Conservation (phyloP, 192 early-diverging fungal species). For the Irineochytrium annulatum region DNA sequence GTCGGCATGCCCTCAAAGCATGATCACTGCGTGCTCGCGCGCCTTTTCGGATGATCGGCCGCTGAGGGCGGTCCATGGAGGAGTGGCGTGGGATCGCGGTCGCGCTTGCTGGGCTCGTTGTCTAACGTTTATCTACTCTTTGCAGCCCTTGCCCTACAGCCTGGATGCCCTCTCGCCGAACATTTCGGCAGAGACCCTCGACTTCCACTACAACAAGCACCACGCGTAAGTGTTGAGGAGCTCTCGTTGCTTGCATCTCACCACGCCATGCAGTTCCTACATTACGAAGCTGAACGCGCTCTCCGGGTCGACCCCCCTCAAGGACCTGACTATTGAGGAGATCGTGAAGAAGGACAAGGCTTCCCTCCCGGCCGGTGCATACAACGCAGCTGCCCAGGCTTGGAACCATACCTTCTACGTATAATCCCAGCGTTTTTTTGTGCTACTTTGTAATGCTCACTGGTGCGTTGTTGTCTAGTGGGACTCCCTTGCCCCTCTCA, state of each 20-base stretch:
- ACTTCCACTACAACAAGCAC: conserved; percentile 28
- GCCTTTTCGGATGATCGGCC: too few relatives aligned
- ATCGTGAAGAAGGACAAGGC: conserved; percentile 4
- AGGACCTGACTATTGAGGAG: conserved; percentile 1
- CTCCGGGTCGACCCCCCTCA: neutral
- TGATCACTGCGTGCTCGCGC: too few relatives aligned
- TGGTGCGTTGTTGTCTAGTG: neutral
- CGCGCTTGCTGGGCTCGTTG: too few relatives aligned
- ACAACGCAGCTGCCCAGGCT: conserved; percentile 48
- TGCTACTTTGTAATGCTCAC: neutral
- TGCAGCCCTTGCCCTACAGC: conserved; percentile 24
- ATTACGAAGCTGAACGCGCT: conserved; percentile 19
- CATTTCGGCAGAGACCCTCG: conserved; percentile 25
- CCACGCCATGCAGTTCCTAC: too few relatives aligned
- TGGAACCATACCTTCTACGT: conserved; percentile 58
- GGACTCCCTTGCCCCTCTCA: conserved; percentile 3
- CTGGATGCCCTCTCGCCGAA: conserved; percentile 27
- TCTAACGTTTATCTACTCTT: too few relatives aligned
- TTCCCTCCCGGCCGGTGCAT: conserved; percentile 23
- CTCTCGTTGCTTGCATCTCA: too few relatives aligned
- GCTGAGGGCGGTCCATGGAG: too few relatives aligned
- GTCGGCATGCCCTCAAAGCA: too few relatives aligned
- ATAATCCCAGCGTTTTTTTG: too few relatives aligned
- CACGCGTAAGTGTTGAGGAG: too few relatives aligned
- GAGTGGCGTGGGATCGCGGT: too few relatives aligned